Percentiles rank a stretch among this genome's conserved stretches.
These are phyloP conservation scores for Claviceps sp. DNA, from an alignment of 2,329 filamentous ascomycete genomes.

Conservation along the genomic window DNA sequence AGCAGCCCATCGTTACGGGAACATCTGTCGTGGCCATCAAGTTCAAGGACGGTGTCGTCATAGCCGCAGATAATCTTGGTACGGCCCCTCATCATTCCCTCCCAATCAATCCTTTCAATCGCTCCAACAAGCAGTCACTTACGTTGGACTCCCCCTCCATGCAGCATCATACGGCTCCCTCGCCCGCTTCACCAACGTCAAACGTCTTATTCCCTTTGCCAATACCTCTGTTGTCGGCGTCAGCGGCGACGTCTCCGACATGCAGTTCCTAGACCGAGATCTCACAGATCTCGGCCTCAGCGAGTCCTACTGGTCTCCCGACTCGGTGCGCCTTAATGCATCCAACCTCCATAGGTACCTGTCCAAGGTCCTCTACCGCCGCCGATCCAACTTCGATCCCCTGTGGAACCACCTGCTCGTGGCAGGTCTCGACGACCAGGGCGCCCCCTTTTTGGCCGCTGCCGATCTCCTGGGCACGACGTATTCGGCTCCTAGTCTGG, in stretches of 20 bases:
- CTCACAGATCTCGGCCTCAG: constrained; percentile 75
- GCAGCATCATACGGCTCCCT: constrained; percentile 93
- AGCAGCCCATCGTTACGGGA: constrained; percentile 86
- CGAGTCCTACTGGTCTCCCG: constrained; percentile 60
- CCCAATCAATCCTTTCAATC: background rate
- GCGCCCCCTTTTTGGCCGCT: constrained; percentile 77
- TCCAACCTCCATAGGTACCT: constrained; percentile 96
- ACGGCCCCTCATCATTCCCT: constrained; percentile 9
- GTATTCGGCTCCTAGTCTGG: constrained; percentile 74
- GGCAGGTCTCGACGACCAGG: constrained; percentile 68
- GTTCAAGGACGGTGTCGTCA: constrained; percentile 91
- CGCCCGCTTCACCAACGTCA: constrained; percentile 91
- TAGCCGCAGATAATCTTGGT: constrained; percentile 95
- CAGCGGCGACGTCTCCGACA: constrained; percentile 94
- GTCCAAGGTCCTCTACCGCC: constrained; percentile 88
- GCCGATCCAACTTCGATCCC: constrained; percentile 89
- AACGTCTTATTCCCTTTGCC: constrained; percentile 85
- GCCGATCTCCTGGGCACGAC: constrained; percentile 89
- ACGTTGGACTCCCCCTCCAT: background rate
- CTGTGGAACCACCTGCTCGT: constrained; percentile 95
- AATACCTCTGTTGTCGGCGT: constrained; percentile 77
- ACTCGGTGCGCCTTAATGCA: constrained; percentile 52
- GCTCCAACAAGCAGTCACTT: background rate
- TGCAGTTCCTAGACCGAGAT: constrained; percentile 95
- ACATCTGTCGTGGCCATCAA: constrained; percentile 92